A percentile compares a stretch with the other conserved stretches of the same genome.
These are phyloP conservation scores for Metschnikowia peoriensis DNA, from an alignment of 805 yeast genomes.

Conservation along the genomic window DNA sequence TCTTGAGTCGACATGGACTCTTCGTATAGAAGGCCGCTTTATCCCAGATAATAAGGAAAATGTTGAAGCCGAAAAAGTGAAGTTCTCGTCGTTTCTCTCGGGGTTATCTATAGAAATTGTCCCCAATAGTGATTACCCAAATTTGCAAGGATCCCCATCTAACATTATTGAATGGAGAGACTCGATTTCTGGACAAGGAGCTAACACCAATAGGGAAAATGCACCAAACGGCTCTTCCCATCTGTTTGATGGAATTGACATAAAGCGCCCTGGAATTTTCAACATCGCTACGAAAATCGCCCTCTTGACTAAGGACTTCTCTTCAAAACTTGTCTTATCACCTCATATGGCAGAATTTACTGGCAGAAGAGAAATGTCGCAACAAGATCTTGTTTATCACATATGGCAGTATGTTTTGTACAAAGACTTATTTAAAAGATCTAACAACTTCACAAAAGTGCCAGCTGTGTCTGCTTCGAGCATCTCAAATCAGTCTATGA, in stretches of 20 bases:
- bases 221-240: conserved; percentile 18
- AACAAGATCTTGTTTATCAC: conserved; percentile 78
- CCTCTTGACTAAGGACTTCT: conserved; percentile 69
- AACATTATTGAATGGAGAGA: conserved; percentile 89
- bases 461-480: conserved; percentile 38
- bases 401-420: conserved; percentile 77
- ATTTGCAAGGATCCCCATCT: conserved; percentile 27
- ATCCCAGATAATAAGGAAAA: conserved; percentile 33
- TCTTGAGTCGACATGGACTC: conserved; percentile 67
- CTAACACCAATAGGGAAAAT: conserved; percentile 20
- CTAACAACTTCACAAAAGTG: conserved; percentile 30
- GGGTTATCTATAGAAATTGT: conserved; percentile 79
- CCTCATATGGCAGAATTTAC: conserved; percentile 64
- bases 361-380: conserved; percentile 76
- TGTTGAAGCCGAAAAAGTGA: conserved; percentile 11
- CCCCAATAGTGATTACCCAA: conserved; percentile 39
- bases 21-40: conserved; percentile 83
- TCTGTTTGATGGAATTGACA: conserved; percentile 82
- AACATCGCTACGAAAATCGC: conserved; percentile 65
- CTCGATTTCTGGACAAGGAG: conserved; percentile 33
- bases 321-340: conserved; percentile 63
- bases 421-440: conserved; percentile 50
- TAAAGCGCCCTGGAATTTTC: conserved; percentile 69
- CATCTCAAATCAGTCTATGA: conserved; percentile 16
- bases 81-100: conserved; percentile 57